Conservation (phyloP, 768 basidiomycete species). For the Lentinus brumalis region DNA sequence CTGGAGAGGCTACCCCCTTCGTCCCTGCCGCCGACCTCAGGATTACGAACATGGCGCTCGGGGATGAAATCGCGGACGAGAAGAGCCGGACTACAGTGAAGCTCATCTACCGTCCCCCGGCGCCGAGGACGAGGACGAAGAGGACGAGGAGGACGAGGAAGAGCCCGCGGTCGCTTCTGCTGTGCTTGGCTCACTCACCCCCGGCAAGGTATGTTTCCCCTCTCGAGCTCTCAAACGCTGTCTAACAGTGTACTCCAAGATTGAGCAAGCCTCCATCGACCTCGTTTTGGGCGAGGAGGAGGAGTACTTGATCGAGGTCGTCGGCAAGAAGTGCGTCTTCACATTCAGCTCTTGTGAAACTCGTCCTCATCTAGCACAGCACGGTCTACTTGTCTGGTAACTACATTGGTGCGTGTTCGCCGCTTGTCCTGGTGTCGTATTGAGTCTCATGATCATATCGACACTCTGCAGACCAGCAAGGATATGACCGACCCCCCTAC, state of each 20-base stretch:
- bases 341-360: not conserved
- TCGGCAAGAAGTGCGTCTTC: slow-evolving; percentile 76
- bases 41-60: slow-evolving; percentile 83
- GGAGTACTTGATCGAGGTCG: slow-evolving; percentile 65
- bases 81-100: slow-evolving; percentile 67
- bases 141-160: slow-evolving; percentile 41
- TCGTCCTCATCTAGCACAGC: slow-evolving; percentile 36
- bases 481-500: slow-evolving; percentile 50
- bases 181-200: slow-evolving; percentile 77
- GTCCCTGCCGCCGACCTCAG: slow-evolving; percentile 67
- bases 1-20: slow-evolving; percentile 59
- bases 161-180: slow-evolving; percentile 42
- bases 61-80: slow-evolving; percentile 66
- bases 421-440: not conserved
- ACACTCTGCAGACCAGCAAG: slow-evolving; percentile 49
- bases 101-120: slow-evolving; percentile 52
- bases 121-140: slow-evolving; percentile 48
- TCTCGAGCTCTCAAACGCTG: not conserved
- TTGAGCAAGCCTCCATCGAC: slow-evolving; percentile 75
- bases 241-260: slow-evolving; percentile 41
- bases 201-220: slow-evolving; percentile 63
- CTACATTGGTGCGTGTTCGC: slow-evolving; percentile 63
- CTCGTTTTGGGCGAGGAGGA: slow-evolving; percentile 69
- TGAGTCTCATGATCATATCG: not conserved
- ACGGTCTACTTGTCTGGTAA: slow-evolving; percentile 81